Evolutionary conservation across 2,329 filamentous ascomycete genomes (phyloP).

Genomic region (Xylaria sp.): DNA sequence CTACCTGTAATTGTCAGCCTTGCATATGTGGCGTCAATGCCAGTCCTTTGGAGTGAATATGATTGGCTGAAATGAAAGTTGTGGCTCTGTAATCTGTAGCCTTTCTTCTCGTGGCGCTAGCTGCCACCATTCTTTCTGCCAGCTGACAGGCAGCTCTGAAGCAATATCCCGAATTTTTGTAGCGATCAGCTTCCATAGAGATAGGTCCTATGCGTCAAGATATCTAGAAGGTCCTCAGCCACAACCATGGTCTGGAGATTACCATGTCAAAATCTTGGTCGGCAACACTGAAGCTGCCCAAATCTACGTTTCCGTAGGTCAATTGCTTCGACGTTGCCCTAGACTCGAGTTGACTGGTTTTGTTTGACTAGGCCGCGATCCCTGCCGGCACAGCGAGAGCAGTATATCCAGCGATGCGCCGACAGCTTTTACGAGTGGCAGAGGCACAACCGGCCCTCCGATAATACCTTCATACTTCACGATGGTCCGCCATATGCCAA

Average conservation of each 20-base stretch:
- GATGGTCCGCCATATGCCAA: conserved; percentile 98
- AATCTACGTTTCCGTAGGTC: conserved; percentile 70
- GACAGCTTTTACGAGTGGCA: conserved; percentile 94
- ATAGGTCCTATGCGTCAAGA: neutral
- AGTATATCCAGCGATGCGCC: conserved; percentile 75
- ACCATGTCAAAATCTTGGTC: conserved; percentile 66
- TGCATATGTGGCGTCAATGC: neutral
- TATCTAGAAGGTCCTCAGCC: neutral
- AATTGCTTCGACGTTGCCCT: conserved; percentile 2
- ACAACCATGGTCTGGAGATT: conserved; percentile 26
- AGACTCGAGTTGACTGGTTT: conserved; percentile 26
- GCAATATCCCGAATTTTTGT: conserved; percentile 8
- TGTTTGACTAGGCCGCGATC: conserved; percentile 51
- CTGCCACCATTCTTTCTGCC: neutral
- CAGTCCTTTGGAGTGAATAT: neutral
- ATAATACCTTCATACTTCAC: conserved; percentile 76
- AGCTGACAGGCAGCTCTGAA: neutral
- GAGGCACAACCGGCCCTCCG: conserved; percentile 53
- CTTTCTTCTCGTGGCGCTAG: neutral
- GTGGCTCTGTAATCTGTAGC: neutral
- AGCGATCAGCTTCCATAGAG: conserved; percentile 1
- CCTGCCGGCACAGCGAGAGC: conserved; percentile 50
- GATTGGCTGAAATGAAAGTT: neutral
- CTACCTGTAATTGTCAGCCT: neutral
- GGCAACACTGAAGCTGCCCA: conserved; percentile 74